Evolutionary conservation across 73 alveolate genomes (phyloP), one percentile per base, ranked within the genome.

Genomic region (Paramecium sonneborni): DNA sequence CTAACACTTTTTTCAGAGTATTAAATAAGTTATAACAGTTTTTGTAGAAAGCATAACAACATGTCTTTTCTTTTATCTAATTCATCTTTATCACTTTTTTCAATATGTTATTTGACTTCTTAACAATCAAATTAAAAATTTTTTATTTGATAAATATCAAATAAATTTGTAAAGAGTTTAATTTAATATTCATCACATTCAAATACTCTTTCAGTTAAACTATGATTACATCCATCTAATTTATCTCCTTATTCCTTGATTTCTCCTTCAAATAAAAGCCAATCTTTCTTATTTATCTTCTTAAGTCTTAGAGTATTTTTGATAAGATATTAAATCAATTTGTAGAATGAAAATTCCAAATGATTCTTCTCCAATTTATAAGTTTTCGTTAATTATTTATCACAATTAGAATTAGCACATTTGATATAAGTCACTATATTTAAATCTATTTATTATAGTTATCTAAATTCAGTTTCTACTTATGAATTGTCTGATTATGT

Each of bases 141-240:
- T n/a, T 34, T 21, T 5, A 37, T 74, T 21, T 38, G 28, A 35
- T 37, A 74, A 74, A 74, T 39, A 10, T 74, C 56, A 39, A 37
- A 74, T 74, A 37, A 74, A 74, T 74, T 74, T 0, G 67, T 37
- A 34, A 12, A 74, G 7, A 74, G 20, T 74, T 37, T 74, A 9
- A 74, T 37, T 74, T 34, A 15, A 37, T 9, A 15, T 0, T 74
- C 87, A 28, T 37, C 37, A 15, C 34, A 21, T 37, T 34, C 58
- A 74, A 34, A 74, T 5, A 74, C 87, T 34, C 87, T 74, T 74
- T 74, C 56, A 34, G 58, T 74, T 37, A 3, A 37, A n/a, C 11
- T 74, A 10, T 74, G 87, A 34, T 74, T 37, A 37, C 87, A 74
- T 30, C 10, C 8, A 35, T 74, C 56, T 4, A 3, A 67, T 67